Evolutionary conservation across 78 protist genomes (phyloP), one percentile per base, ranked within the genome.

Genomic region (Emiliania huxleyi): DNA sequence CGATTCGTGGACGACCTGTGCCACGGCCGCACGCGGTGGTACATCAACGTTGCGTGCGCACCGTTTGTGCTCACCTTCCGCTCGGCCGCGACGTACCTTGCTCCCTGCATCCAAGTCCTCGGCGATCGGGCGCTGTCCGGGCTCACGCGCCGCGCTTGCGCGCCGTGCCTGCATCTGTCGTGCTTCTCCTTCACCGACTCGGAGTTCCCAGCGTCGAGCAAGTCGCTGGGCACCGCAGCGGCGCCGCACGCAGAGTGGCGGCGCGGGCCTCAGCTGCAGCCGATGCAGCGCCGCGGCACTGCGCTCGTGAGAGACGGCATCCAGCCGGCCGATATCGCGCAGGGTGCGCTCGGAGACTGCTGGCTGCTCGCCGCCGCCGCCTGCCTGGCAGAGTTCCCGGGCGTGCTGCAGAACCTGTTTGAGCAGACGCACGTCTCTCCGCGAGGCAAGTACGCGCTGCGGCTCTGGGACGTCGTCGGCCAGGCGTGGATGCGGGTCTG

Each of bases 311-410:
- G 62, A 52, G 62, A 52, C 37, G 91, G 89, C 18, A 38, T 46
- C 52, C 26, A 42, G 18, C 49, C 87, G 21, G 12, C 33, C 37
- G 95, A 93, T 52, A 3, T 95, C 40, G 71, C 8, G 15, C 96
- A 95, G 95, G 96, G 96, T 48, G 0, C 37, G 42, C 88, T 95
- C 26, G 96, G 96, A 40, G 96, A 95, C 93, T 95, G 96, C 93
- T 95, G 95, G 94, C 77, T 95, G n/a, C 52, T 95, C 62, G 48
- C 93, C 18, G 94, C 96, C 29, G 33, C 91, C 37, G 62, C 92
- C 11, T 81, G 35, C 29, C 15, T 85, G 37, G 95, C 95, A 1
- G 90, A 91, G 93, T 22, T 25, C 2, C 83, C 92, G 1, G 73
- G 21, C n/a, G 49, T 38, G 29, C 4, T 95, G 44, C 40, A 25